These are phyloP conservation scores for Fistulinella cinereoalba DNA, from an alignment of 1,284 basidiomycete species.

Conservation along the genomic window DNA sequence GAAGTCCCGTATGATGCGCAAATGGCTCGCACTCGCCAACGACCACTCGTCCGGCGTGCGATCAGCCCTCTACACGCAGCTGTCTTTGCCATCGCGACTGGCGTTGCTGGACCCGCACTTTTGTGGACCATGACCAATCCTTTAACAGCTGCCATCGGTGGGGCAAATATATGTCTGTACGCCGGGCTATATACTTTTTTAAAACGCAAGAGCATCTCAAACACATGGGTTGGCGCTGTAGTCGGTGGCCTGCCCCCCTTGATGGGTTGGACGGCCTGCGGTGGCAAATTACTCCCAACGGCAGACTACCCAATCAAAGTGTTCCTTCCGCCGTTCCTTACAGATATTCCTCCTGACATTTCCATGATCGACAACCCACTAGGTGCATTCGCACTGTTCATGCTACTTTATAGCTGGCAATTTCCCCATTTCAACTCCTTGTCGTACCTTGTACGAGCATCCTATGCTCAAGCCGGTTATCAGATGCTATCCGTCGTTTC, in stretches of 20 bases:
- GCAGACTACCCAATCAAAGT: slow-evolving; percentile 53
- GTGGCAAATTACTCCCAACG: slow-evolving; percentile 73
- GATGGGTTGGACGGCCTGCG: slow-evolving; percentile 98
- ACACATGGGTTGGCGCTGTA: slow-evolving; percentile 94
- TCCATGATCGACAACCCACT: slow-evolving; percentile 71
- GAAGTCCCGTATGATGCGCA: slow-evolving; percentile 97
- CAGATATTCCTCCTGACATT: slow-evolving; percentile 40
- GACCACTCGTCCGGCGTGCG: slow-evolving; percentile 85
- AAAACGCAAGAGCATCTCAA: slow-evolving; percentile 86
- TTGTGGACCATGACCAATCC: slow-evolving; percentile 89
- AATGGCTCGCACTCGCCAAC: slow-evolving; percentile 86
- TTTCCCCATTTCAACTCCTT: slow-evolving; percentile 98
- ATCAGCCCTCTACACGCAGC: slow-evolving; percentile 86
- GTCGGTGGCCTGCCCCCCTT: slow-evolving; percentile 93
- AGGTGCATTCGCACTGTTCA: slow-evolving; percentile 72
- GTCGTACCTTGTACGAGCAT: slow-evolving; percentile 82
- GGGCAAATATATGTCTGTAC: slow-evolving; percentile 87
- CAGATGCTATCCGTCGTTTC: slow-evolving; percentile 87
- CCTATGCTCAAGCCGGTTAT: slow-evolving; percentile 94
- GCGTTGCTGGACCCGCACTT: slow-evolving; percentile 73
- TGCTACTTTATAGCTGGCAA: slow-evolving; percentile 94
- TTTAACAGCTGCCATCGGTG: slow-evolving; percentile 81
- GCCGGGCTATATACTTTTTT: slow-evolving; percentile 91
- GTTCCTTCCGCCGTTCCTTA: slow-evolving; percentile 54
- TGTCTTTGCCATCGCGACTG: slow-evolving; percentile 74